Evolutionary conservation across 2,329 filamentous ascomycete species (phyloP).

Genomic region (Rhytidhysteron rufulum): DNA sequence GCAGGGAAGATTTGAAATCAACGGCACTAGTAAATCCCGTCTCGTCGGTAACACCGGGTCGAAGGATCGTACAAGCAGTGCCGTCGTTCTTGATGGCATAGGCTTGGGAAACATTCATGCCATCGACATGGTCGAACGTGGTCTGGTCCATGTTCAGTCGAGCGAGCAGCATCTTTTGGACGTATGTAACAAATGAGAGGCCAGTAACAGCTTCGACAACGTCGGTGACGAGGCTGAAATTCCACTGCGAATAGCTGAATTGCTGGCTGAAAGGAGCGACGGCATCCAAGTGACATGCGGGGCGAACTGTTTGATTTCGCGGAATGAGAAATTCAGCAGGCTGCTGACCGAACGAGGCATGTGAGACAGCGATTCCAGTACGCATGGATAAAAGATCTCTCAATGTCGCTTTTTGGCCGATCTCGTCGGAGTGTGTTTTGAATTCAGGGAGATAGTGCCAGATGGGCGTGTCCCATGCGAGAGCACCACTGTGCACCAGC

Average conservation of each 20-base stretch:
- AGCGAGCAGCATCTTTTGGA: slow-evolving; percentile 4
- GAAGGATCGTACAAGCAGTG: slow-evolving; percentile 3
- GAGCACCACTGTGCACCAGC: slow-evolving; percentile 8
- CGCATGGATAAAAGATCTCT: slow-evolving; percentile 8
- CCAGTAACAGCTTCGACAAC: slow-evolving; percentile 7
- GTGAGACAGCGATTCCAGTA: slow-evolving; percentile 8
- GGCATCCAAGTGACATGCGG: neutral
- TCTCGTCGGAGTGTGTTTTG: slow-evolving; percentile 7
- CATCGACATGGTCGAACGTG: slow-evolving; percentile 6
- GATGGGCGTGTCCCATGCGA: slow-evolving; percentile 12
- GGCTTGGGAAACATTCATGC: slow-evolving; percentile 5
- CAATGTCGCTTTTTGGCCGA: slow-evolving; percentile 9
- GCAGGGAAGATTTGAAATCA: slow-evolving; percentile 7
- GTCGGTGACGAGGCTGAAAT: slow-evolving; percentile 7
- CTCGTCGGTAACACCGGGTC: neutral
- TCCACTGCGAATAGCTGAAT: slow-evolving; percentile 15
- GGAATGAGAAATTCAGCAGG: slow-evolving; percentile 6
- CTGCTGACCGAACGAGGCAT: slow-evolving; percentile 6
- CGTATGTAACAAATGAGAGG: slow-evolving; percentile 5
- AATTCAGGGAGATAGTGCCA: slow-evolving; percentile 10
- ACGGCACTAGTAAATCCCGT: slow-evolving; percentile 2
- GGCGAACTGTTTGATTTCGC: slow-evolving; percentile 3
- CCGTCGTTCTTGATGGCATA: slow-evolving; percentile 7
- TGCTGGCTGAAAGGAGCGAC: slow-evolving; percentile 4
- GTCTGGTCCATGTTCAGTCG: slow-evolving; percentile 7